A percentile compares a stretch with the other conserved stretches of the same genome.
These are phyloP conservation scores for Austroboletus festivus DNA, from an alignment of 768 basidiomycete species.

Conservation along the genomic window DNA sequence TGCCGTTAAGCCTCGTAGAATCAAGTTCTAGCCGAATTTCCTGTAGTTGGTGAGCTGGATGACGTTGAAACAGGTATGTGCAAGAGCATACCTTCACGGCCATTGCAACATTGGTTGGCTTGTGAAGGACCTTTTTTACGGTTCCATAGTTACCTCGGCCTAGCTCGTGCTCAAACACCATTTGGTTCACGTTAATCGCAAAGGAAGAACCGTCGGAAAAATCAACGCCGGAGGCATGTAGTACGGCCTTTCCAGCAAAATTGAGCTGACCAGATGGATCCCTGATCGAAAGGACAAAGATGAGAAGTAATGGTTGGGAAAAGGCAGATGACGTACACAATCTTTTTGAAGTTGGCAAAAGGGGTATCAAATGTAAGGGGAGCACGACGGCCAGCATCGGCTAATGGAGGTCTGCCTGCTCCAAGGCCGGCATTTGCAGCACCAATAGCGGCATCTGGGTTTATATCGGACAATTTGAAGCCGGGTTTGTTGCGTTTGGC, in stretches of 20 bases:
- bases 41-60: conserved; percentile 39
- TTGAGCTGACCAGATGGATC: conserved; percentile 96
- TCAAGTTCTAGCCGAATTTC: conserved; percentile 98
- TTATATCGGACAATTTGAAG: conserved; percentile 65
- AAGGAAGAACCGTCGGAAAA: conserved; percentile 91
- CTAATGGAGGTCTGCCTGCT: conserved; percentile 56
- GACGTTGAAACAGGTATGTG: conserved; percentile 7
- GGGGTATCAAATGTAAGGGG: conserved; percentile 60
- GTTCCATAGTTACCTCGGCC: conserved; percentile 97
- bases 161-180: conserved; percentile 88
- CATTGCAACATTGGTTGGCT: conserved; percentile 93
- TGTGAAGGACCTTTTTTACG: conserved; percentile 93
- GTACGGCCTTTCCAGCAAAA: conserved; percentile 88
- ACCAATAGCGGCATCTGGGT: conserved; percentile 47
- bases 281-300: conserved; percentile 37
- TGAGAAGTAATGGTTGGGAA: conserved; percentile 5
- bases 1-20: conserved; percentile 87
- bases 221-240: conserved; percentile 84
- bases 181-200: conserved; percentile 91
- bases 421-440: conserved; percentile 69
- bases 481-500: conserved; percentile 47
- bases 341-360: conserved; percentile 90
- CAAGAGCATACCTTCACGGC: conserved; percentile 87
- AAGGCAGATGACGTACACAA: conserved; percentile 63
- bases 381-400: conserved; percentile 36